Conservation (phyloP, 2,329 filamentous ascomycete genomes). For the Coniochaeta ligniaria region DNA sequence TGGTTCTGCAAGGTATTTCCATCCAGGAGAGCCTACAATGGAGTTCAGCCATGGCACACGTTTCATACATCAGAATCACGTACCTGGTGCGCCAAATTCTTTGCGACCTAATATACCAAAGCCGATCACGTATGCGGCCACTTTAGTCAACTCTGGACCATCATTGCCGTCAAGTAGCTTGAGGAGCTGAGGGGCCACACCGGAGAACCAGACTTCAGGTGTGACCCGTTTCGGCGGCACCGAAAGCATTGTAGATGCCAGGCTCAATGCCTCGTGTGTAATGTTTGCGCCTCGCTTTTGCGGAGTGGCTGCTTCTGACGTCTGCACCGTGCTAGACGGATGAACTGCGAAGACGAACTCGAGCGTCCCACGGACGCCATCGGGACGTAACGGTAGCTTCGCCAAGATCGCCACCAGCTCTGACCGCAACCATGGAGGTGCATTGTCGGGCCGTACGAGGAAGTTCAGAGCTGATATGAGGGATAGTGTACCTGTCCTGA, state of each 20-base stretch:
- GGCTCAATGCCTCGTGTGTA: slow-evolving; percentile 59
- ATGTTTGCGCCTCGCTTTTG: slow-evolving; percentile 56
- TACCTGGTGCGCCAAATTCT: slow-evolving; percentile 56
- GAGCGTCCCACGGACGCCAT: slow-evolving; percentile 60
- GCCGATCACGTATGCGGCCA: slow-evolving; percentile 54
- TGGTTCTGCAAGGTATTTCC: slow-evolving; percentile 15
- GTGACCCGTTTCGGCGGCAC: slow-evolving; percentile 47
- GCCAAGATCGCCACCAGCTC: slow-evolving; percentile 52
- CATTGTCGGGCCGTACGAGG: slow-evolving; percentile 53
- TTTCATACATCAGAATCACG: slow-evolving; percentile 5
- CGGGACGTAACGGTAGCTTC: slow-evolving; percentile 49
- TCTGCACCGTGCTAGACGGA: slow-evolving; percentile 38
- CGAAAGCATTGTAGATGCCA: slow-evolving; percentile 55
- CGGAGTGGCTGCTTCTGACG: slow-evolving; percentile 31
- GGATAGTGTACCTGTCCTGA: slow-evolving; percentile 36
- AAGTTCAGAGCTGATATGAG: slow-evolving; percentile 56
- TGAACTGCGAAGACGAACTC: slow-evolving; percentile 68
- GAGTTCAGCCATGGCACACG: slow-evolving; percentile 5
- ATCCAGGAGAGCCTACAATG: slow-evolving; percentile 14
- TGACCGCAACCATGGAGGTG: slow-evolving; percentile 52
- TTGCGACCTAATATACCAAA: slow-evolving; percentile 61
- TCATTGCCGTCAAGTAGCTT: slow-evolving; percentile 53
- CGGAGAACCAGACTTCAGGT: slow-evolving; percentile 51
- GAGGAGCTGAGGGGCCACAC: slow-evolving; percentile 54
- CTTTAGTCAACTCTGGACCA: slow-evolving; percentile 50